These are phyloP conservation scores for Tirmania nivea DNA, from an alignment of 495 filamentous ascomycete species.

Conservation along the genomic window DNA sequence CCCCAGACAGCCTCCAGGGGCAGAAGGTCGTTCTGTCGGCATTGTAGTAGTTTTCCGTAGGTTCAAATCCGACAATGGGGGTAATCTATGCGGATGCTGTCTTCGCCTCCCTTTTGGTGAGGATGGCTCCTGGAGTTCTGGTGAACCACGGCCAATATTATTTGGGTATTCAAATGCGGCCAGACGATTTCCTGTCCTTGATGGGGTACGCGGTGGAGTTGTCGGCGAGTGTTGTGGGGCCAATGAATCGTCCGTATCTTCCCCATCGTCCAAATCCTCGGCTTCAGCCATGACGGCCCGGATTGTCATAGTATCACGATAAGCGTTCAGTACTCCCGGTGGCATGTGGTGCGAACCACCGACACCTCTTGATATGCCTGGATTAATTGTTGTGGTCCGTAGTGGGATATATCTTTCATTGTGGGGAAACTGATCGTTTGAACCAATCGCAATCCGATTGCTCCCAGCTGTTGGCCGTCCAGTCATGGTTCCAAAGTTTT, in stretches of 20 bases:
- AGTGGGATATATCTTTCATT: slow-evolving; percentile 13
- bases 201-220: slow-evolving; percentile 22
- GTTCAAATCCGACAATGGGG: background rate
- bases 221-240: slow-evolving; percentile 16
- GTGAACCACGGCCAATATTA: background rate
- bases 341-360: slow-evolving; percentile 1
- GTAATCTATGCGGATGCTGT: background rate
- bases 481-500: slow-evolving; percentile 7
- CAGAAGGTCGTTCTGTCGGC: background rate
- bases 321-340: slow-evolving; percentile 1
- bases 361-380: slow-evolving; percentile 11
- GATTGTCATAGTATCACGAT: slow-evolving; percentile 23
- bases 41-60: background rate
- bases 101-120: background rate
- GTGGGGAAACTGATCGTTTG: slow-evolving; percentile 3
- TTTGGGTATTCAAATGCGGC: background rate
- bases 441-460: slow-evolving; percentile 8
- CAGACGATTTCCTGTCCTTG: slow-evolving; percentile 9
- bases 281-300: slow-evolving; percentile 34
- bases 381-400: slow-evolving; percentile 9
- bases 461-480: slow-evolving; percentile 10
- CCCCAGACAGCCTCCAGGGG: no score
- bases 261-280: slow-evolving; percentile 13
- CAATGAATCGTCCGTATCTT: slow-evolving; percentile 9
- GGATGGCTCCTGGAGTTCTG: background rate